Base-by-base conservation (phyloP, 768 basidiomycete species). In the Rhodosporidiobolus sp. region DNA sequence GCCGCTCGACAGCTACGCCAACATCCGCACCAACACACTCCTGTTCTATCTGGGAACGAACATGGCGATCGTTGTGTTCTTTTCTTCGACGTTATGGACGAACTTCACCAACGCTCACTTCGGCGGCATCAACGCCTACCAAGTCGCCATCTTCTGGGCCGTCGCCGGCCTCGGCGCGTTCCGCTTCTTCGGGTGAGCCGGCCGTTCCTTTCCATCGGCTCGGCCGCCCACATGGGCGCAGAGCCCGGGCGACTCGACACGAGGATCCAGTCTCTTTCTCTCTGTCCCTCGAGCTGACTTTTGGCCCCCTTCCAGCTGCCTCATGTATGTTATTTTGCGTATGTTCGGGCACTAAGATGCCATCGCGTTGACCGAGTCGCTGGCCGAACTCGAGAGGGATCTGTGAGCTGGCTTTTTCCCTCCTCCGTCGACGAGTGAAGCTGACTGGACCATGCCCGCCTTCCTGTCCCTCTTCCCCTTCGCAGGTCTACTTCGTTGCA, bases 11-110 rank as follows among this genome's bases (percentile, higher is more conserved):
- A 68, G 59, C 60, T 54, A 65, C 22, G 45, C 60, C 48, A 61
- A 50, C 45, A 22, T 54, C 45, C 45, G 48, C 24, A 62, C 63
- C 1, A 63, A 56, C 45, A 63, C 49, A 3, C 56, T 58, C 3
- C 85, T 92, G 35, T 85, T 88, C 11, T 91, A 89, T 89, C 86
- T 91, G 61, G 92, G 89, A 28, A 87, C 88, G 5, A 95, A 95
- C 83, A 90, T 94, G 90, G 55, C 62, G n/a, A 45, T 60, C 26
- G 58, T 84, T 70, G 82, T 83, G 86, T 84, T 79, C 57, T 81
- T 81, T 79, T 75, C 77, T 59, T 60, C 67, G 19, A 67, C 45
- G 19, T 24, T 66, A 6, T 74, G 73, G 73, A 74, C 60, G 38
- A 70, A 63, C 56, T 74, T 65, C 53, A 38, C 64, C 65, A 52